Percentiles rank a stretch among this genome's conserved stretches.
Conservation (phyloP, 1,284 basidiomycete genomes). For the Apiotrichum sp. region DNA sequence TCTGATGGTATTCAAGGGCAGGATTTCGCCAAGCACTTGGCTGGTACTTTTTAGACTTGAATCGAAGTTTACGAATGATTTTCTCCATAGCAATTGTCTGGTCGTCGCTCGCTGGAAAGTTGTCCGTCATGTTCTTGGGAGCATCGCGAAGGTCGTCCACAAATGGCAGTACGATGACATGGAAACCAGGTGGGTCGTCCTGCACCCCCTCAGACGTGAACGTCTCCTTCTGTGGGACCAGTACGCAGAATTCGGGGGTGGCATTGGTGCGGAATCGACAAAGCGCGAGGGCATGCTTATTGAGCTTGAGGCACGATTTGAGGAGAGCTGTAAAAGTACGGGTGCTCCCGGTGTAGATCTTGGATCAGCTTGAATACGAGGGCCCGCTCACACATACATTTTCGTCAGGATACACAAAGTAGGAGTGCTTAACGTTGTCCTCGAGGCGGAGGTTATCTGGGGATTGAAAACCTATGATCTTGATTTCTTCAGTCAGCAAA, state of each 20-base stretch:
- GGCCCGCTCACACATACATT: constrained; percentile 51
- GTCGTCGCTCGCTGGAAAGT: constrained; percentile 59
- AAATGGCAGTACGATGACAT: constrained; percentile 84
- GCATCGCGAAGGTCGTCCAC: constrained; percentile 85
- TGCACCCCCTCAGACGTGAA: constrained; percentile 64
- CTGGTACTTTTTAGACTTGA: constrained; percentile 72
- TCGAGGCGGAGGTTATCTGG: constrained; percentile 65
- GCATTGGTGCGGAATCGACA: constrained; percentile 66
- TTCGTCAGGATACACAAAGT: constrained; percentile 91
- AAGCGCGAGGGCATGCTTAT: constrained; percentile 73
- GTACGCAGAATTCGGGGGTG: constrained; percentile 71
- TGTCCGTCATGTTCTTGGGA: constrained; percentile 49
- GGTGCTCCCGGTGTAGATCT: constrained; percentile 72
- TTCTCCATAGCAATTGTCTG: constrained; percentile 62
- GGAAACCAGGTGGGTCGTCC: constrained; percentile 81
- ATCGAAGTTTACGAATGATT: constrained; percentile 70
- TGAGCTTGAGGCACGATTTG: constrained; percentile 71
- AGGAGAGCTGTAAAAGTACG: constrained; percentile 84
- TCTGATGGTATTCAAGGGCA: constrained; percentile 74
- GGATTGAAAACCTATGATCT: constrained; percentile 86
- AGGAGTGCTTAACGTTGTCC: constrained; percentile 84
- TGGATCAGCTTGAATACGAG: constrained; percentile 39
- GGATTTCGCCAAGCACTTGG: constrained; percentile 92
- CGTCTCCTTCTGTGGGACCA: constrained; percentile 82
- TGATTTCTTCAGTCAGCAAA: constrained; percentile 51